Evolutionary conservation across 768 basidiomycete species (phyloP), one percentile per base, ranked within the genome.

Genomic region (Kwoniella bestiolae): DNA sequence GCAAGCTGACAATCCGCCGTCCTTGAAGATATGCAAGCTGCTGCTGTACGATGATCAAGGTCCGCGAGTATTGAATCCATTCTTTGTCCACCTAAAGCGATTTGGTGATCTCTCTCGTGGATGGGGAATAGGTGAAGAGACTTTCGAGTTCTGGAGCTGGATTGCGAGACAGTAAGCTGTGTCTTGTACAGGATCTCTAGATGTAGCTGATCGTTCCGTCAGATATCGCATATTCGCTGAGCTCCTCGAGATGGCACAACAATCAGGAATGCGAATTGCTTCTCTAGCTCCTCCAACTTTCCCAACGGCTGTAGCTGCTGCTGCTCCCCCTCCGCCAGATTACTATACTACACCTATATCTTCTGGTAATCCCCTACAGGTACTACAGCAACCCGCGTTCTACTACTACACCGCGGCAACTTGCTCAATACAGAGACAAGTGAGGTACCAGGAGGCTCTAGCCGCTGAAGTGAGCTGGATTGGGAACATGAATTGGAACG

Each of bases 71-170:
- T 82, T 96, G 2, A 87, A 88, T 0, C 89, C 94, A 68, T 89
- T 97, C 79, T 90, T 88, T 65, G 86, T 87, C 12, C 96, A 99
- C 76, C 85, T 95, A 66, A 87, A 88, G 34, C 87, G 87, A 66
- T 95, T 96, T 71, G 86, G 89, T 5, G 91, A 93, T 73, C 87
- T 99, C 70, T 81, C 91, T 5, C 83, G 90, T 21, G 89, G 90
- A 0, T 97, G 96, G 95, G 91, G 92, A 7, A 97, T 97, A 60
- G 94, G 94, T 16, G 92, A 94, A 73, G 91, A 94, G 74, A 96
- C 92, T 0, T 97, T 91, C 70, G 96, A 98, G 78, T 97, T 89
- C 77, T 97, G 95, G 95, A 91, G 91, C 70, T 99, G 94, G 95
- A 84, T 94, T 60, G 90, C 92, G 7, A 84, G 93, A 76, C 94